Conservation (phyloP, 306 rosid species). For the Cucurbita moschata region DNA sequence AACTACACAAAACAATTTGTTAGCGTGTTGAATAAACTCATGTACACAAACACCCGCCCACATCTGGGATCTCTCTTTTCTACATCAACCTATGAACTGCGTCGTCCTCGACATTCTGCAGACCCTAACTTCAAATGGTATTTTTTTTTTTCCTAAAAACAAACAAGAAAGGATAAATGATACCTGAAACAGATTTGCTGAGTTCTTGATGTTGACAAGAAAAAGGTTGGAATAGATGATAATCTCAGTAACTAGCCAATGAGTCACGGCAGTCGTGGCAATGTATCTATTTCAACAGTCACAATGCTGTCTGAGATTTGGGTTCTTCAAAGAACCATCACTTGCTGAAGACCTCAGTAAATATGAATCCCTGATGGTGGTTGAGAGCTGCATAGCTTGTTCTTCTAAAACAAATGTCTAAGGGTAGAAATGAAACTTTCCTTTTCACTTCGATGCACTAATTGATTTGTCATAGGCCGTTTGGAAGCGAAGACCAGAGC, state of each 20-base stretch:
- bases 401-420: background rate
- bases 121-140: background rate
- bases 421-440: slow-evolving; percentile 15
- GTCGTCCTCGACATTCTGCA: background rate
- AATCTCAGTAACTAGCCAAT: background rate
- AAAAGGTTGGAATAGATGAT: background rate
- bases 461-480: slow-evolving; percentile 33
- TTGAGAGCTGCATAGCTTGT: background rate
- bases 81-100: background rate
- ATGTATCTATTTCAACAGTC: background rate
- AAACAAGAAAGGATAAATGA: background rate
- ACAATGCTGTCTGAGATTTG: background rate
- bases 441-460: slow-evolving; percentile 25
- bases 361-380: background rate
- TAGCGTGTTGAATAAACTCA: background rate
- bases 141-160: background rate
- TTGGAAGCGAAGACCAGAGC: slow-evolving; percentile 61
- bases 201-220: background rate
- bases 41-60: background rate
- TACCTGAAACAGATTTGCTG: background rate
- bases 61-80: slow-evolving; percentile 2
- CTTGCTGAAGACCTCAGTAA: background rate
- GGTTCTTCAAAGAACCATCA: background rate
- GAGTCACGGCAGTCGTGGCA: background rate
- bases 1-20: slow-evolving; percentile 6